A percentile compares a stretch with the other conserved stretches of the same genome.
Evolutionary conservation across 1,284 basidiomycete genomes (phyloP).

Genomic region (Inonotus hispidus): DNA sequence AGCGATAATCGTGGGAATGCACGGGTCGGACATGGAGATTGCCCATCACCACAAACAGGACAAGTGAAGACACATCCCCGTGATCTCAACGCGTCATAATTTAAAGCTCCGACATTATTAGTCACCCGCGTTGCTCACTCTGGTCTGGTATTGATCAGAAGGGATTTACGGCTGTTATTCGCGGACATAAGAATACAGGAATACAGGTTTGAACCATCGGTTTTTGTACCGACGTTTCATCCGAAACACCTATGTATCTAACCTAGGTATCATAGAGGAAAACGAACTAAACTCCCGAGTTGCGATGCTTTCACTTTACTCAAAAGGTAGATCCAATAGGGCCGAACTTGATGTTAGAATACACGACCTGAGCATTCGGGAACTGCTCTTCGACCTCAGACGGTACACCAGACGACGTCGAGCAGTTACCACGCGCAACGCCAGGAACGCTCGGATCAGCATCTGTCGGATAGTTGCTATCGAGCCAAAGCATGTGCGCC

Average conservation of each 20-base stretch:
- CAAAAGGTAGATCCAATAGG: slow-evolving; percentile 44
- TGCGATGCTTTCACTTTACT: too few species aligned
- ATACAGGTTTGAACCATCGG: too few species aligned
- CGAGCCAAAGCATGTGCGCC: slow-evolving; percentile 54
- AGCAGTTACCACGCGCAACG: slow-evolving; percentile 48
- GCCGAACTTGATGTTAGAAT: slow-evolving; percentile 55
- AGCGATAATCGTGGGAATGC: too few species aligned
- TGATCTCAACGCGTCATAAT: background rate
- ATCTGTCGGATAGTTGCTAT: slow-evolving; percentile 46
- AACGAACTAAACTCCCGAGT: too few species aligned
- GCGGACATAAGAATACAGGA: too few species aligned
- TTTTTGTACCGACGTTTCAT: too few species aligned
- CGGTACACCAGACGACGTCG: slow-evolving; percentile 43
- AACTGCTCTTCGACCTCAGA: slow-evolving; percentile 37
- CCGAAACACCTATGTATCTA: too few species aligned
- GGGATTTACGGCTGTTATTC: background rate
- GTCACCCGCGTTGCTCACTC: background rate
- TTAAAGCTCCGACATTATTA: background rate
- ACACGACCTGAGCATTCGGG: slow-evolving; percentile 40
- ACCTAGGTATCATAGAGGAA: too few species aligned
- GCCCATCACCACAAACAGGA: background rate
- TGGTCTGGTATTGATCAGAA: background rate
- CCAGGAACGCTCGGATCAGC: slow-evolving; percentile 39
- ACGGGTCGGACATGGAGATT: too few species aligned
- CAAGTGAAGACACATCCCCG: background rate